Evolutionary conservation across 495 filamentous ascomycete genomes (phyloP).

Genomic region (Talaromyces borbonicus): DNA sequence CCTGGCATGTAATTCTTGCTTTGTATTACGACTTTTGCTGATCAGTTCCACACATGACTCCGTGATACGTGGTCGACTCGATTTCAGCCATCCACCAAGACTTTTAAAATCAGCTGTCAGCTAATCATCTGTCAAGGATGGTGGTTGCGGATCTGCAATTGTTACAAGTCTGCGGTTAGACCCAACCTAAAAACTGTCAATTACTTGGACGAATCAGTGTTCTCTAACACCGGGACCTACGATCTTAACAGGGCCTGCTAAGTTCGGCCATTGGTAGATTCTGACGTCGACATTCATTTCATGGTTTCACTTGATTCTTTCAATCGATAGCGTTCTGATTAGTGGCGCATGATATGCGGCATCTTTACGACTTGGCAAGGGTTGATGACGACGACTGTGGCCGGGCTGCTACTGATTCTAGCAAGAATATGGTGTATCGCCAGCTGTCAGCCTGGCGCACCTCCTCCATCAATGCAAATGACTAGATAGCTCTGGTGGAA

Average conservation of each 20-base stretch:
- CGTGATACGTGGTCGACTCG: too few species aligned
- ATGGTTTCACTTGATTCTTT: too few species aligned
- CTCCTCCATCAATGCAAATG: too few species aligned
- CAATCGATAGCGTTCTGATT: not conserved
- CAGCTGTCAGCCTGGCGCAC: not conserved
- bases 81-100: too few species aligned
- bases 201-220: not conserved
- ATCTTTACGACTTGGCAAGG: not conserved
- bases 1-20: too few species aligned
- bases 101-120: too few species aligned
- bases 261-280: not conserved
- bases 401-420: not conserved
- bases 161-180: too few species aligned
- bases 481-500: not conserved
- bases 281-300: not conserved
- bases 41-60: too few species aligned
- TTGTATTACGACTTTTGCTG: too few species aligned
- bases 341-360: conserved; percentile 3
- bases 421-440: not conserved
- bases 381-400: conserved; percentile 2
- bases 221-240: not conserved
- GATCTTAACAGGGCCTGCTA: not conserved
- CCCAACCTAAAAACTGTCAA: too few species aligned
- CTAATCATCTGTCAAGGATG: too few species aligned
- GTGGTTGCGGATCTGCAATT: too few species aligned